A percentile compares a stretch with the other conserved stretches of the same genome.
These are phyloP conservation scores for Obba rivulosa DNA, from an alignment of 768 basidiomycete genomes.

Conservation along the genomic window DNA sequence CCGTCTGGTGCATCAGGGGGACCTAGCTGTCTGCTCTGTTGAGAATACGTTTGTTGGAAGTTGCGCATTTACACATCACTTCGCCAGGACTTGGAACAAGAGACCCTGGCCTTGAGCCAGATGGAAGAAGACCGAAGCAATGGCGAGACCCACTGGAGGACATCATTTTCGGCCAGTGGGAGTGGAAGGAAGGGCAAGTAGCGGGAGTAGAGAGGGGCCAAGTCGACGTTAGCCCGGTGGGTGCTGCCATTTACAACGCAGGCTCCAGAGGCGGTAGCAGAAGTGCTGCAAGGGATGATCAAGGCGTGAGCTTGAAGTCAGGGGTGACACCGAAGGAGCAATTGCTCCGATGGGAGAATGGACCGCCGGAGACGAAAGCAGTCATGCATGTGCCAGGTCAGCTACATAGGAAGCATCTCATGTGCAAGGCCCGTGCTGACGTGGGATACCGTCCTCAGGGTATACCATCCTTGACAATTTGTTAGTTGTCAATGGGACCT, in stretches of 20 bases:
- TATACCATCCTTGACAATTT: constrained; percentile 82
- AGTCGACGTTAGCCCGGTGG: constrained; percentile 29
- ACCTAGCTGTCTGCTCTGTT: too few species aligned
- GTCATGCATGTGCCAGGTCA: constrained; percentile 63
- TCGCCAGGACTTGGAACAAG: constrained; percentile 17
- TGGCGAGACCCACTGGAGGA: constrained; percentile 57
- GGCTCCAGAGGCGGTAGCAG: constrained; percentile 11
- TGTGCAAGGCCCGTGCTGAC: constrained; percentile 6
- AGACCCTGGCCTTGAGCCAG: constrained; percentile 38
- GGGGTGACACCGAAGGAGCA: constrained; percentile 43
- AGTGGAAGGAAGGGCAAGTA: constrained; percentile 55
- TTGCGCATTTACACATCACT: neutral
- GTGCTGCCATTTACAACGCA: constrained; percentile 19
- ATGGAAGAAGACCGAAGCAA: constrained; percentile 45
- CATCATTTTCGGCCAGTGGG: constrained; percentile 66
- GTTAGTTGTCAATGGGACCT: constrained; percentile 64
- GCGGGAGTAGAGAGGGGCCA: constrained; percentile 48
- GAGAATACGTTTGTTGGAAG: neutral
- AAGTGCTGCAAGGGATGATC: constrained; percentile 14
- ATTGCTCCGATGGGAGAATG: constrained; percentile 47
- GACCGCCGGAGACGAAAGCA: constrained; percentile 51
- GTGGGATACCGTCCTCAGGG: constrained; percentile 38
- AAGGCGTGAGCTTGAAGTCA: constrained; percentile 20
- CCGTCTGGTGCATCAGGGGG: too few species aligned
- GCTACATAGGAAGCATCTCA: neutral